Conservation (phyloP, 768 basidiomycete genomes). For the Mrakia frigida region DNA sequence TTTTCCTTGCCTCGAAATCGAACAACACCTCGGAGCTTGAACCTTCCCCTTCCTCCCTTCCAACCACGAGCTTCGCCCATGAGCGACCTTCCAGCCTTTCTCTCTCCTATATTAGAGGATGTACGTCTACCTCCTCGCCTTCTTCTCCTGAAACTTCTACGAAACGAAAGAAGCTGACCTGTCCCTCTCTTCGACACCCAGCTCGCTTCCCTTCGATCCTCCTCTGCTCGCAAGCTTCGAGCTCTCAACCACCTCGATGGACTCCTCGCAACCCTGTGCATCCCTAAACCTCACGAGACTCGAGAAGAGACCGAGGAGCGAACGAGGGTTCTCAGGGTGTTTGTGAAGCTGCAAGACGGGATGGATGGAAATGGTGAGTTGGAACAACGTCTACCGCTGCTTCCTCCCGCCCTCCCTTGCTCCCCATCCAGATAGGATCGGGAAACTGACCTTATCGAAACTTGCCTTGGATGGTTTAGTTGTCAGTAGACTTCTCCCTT, state of each 20-base stretch:
- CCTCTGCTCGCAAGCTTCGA: slow-evolving; percentile 51
- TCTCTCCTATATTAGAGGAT: slow-evolving; percentile 23
- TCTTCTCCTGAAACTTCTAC: no score
- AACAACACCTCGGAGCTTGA: slow-evolving; percentile 7
- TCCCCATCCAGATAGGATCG: no score
- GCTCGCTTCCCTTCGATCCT: slow-evolving; percentile 62
- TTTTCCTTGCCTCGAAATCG: not conserved
- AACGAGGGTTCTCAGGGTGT: slow-evolving; percentile 52
- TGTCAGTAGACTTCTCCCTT: slow-evolving; percentile 12
- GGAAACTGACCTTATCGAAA: no score
- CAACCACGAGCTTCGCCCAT: not conserved
- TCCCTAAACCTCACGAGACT: slow-evolving; percentile 1
- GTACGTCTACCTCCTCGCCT: not conserved
- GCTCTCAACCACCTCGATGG: slow-evolving; percentile 54
- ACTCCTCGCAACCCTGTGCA: slow-evolving; percentile 50
- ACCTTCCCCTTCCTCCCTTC: not conserved
- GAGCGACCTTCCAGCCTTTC: slow-evolving; percentile 29
- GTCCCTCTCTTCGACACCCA: slow-evolving; percentile 39
- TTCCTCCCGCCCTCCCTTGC: slow-evolving; percentile 55
- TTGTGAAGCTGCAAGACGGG: slow-evolving; percentile 65
- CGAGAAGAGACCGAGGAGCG: slow-evolving; percentile 42
- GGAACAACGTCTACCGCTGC: slow-evolving; percentile 23
- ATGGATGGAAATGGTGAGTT: slow-evolving; percentile 72
- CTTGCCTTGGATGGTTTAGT: slow-evolving; percentile 41
- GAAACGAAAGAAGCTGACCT: not conserved